phyloP scores from a whole-genome alignment of 2,329 filamentous ascomycete species.

The Anisogramma anomala region DNA sequence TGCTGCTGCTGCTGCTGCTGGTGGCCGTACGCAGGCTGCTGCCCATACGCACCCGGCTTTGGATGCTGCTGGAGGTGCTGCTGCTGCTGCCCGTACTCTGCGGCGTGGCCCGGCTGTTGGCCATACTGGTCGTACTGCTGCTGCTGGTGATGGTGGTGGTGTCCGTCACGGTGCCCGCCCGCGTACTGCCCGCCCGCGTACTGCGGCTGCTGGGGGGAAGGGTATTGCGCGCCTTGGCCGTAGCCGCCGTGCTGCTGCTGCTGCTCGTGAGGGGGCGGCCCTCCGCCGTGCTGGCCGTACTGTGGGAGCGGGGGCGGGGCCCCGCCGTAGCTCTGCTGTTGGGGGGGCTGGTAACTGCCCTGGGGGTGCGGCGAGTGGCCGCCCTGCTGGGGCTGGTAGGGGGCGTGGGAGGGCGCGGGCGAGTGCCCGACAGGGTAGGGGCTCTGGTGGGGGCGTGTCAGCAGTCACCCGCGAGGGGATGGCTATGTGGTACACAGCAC shows the following conservation, averaged over 20 bases:
- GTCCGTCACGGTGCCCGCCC: conserved; percentile 2
- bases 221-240: conserved; percentile 7
- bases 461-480: not conserved
- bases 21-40: not conserved
- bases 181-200: conserved; percentile 15
- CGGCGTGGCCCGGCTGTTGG: conserved; percentile 16
- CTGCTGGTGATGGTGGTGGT: conserved; percentile 16
- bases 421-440: conserved; percentile 13
- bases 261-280: conserved; percentile 18
- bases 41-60: not conserved
- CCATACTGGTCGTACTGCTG: conserved; percentile 13
- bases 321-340: conserved; percentile 16
- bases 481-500: not conserved
- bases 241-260: conserved; percentile 16
- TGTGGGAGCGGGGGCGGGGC: too few species aligned
- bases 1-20: too few species aligned
- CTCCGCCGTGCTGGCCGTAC: too few species aligned
- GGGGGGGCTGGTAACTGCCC: conserved; percentile 16
- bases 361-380: conserved; percentile 16
- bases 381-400: conserved; percentile 8
- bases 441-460: conserved; percentile 15
- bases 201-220: conserved; percentile 15
- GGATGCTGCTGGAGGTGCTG: not conserved
- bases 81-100: not conserved
- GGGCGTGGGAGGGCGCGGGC: conserved; percentile 12